These are phyloP conservation scores for Melaleuca alternifolia DNA, from an alignment of 345 rosid genomes.

Conservation along the genomic window DNA sequence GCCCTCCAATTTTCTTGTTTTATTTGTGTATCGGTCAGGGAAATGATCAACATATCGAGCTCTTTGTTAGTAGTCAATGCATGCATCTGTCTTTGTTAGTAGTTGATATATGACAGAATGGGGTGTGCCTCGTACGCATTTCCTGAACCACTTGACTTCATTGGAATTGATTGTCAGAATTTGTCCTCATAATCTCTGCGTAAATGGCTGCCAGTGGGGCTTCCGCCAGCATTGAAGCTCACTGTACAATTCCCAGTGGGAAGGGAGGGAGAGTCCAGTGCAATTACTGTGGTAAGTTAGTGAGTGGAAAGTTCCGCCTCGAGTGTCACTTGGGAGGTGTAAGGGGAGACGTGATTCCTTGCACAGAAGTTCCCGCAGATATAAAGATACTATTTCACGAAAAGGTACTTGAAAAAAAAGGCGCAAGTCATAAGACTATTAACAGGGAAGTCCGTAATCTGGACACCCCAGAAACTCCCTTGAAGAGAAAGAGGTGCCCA, in stretches of 20 bases:
- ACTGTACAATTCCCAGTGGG: constrained; percentile 16
- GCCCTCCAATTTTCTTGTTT: not conserved
- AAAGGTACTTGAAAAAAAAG: not conserved
- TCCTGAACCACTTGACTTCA: not conserved
- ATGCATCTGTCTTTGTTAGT: not conserved
- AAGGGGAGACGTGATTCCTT: constrained; percentile 21
- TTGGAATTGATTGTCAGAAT: not conserved
- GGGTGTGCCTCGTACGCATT: not conserved
- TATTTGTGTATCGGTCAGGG: not conserved
- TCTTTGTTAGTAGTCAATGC: not conserved
- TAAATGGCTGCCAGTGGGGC: not conserved
- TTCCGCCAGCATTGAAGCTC: constrained; percentile 16
- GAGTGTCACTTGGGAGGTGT: constrained; percentile 44
- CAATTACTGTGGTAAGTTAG: constrained; percentile 37
- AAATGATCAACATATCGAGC: not conserved
- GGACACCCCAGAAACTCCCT: constrained; percentile 4
- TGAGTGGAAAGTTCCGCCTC: constrained; percentile 15
- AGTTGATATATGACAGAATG: not conserved
- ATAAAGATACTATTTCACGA: constrained; percentile 17
- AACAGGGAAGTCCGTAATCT: constrained; percentile 3
- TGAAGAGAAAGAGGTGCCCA: constrained; percentile 8
- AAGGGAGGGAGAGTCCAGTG: constrained; percentile 24
- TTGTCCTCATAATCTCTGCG: not conserved
- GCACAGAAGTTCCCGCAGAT: constrained; percentile 27
- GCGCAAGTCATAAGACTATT: not conserved